Conservation (phyloP, 139 green algal genomes). For the Picochlorum costavermella region DNA sequence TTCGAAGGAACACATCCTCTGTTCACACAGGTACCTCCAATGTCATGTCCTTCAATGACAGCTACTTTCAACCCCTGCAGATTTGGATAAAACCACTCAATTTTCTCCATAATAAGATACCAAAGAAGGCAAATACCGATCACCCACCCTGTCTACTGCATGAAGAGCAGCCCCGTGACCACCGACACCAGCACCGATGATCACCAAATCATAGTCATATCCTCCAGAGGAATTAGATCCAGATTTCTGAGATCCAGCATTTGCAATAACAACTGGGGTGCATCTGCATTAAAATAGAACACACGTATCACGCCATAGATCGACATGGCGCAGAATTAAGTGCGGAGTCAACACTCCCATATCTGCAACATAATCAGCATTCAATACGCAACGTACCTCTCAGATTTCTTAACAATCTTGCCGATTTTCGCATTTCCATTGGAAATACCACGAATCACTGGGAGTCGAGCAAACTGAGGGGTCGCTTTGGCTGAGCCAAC, state of each 20-base stretch:
- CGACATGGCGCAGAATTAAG: no score
- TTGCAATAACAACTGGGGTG: not conserved
- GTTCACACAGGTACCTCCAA: constrained; percentile 99
- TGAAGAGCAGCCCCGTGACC: constrained; percentile 96
- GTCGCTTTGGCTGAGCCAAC: constrained; percentile 1
- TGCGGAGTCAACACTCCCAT: no score
- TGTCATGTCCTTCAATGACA: constrained; percentile 93
- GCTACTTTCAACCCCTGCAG: constrained; percentile 88
- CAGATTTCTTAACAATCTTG: no score
- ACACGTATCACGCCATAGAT: no score
- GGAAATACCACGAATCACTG: no score
- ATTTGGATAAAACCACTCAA: not conserved
- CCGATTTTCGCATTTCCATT: no score
- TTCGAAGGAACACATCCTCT: constrained; percentile 97
- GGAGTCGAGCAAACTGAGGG: no score
- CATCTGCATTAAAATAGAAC: not conserved
- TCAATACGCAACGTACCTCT: no score
- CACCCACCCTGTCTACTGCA: constrained; percentile 66
- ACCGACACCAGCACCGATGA: constrained; percentile 96
- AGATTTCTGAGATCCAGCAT: constrained; percentile 18
- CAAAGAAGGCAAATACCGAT: constrained; percentile 39
- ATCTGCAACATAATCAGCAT: no score
- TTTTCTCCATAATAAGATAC: not conserved
- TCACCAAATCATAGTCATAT: constrained; percentile 98
- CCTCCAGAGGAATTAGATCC: constrained; percentile 1